Percentiles rank a stretch among this genome's conserved stretches.
phyloP scores from a whole-genome alignment of 1,139 yeast species.

The Magnusiomyces magnusii region DNA sequence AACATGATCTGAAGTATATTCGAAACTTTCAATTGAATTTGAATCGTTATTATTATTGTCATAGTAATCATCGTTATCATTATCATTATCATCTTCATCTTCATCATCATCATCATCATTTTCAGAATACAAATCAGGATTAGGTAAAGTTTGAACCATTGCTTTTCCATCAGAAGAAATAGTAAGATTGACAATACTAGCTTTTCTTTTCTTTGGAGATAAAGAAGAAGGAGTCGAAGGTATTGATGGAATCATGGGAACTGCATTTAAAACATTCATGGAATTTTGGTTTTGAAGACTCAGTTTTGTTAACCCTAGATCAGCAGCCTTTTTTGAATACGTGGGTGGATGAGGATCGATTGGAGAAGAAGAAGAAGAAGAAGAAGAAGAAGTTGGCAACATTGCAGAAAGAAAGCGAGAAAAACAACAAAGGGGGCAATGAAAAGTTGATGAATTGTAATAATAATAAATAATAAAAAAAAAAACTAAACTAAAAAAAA shows the following conservation, averaged over 20 bases:
- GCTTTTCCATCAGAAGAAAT: conserved; percentile 2
- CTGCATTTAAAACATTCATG: background rate
- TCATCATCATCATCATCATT: background rate
- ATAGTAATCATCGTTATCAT: background rate
- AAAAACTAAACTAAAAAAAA: no score
- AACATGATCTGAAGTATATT: background rate
- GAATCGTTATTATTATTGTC: background rate
- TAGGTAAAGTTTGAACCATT: background rate
- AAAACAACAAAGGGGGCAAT: background rate
- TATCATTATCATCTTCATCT: background rate
- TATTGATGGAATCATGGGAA: background rate
- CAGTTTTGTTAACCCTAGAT: background rate
- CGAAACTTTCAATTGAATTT: background rate
- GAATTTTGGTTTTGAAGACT: no score
- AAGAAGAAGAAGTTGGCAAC: background rate
- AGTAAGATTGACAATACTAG: conserved; percentile 1
- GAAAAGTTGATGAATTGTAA: background rate
- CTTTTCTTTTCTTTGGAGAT: conserved; percentile 2
- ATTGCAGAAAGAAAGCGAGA: background rate
- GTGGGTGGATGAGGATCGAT: background rate
- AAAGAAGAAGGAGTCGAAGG: conserved; percentile 1
- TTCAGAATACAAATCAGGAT: background rate
- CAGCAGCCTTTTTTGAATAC: background rate
- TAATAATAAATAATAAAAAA: no score
- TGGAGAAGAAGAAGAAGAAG: background rate